These are phyloP conservation scores for Camptophora hylomeconis DNA, from an alignment of 2,329 filamentous ascomycete species.

Conservation along the genomic window DNA sequence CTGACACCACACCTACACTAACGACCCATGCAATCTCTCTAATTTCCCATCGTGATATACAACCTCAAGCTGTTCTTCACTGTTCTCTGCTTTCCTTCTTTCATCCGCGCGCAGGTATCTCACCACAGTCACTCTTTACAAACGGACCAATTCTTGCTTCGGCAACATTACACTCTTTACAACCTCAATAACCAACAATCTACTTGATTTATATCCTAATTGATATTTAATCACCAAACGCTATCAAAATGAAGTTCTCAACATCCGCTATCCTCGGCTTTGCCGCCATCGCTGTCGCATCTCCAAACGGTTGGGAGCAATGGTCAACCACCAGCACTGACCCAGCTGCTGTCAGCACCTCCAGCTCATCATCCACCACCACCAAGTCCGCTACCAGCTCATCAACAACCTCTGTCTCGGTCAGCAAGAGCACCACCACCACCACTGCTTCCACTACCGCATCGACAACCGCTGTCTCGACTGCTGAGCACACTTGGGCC, in stretches of 20 bases:
- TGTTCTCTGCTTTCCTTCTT: too few species aligned
- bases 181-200: constrained; percentile 5
- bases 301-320: constrained; percentile 7
- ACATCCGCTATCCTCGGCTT: constrained; percentile 10
- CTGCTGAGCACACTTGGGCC: constrained; percentile 8
- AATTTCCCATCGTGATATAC: too few species aligned
- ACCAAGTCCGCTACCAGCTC: constrained; percentile 1
- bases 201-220: constrained; percentile 6
- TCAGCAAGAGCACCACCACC: constrained; percentile 3
- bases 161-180: constrained; percentile 13
- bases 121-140: constrained; percentile 5
- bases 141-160: constrained; percentile 6
- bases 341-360: constrained; percentile 1
- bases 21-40: background rate
- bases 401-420: background rate
- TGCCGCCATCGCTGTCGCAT: constrained; percentile 9
- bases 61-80: too few species aligned
- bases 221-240: constrained; percentile 9
- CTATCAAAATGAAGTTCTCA: constrained; percentile 17
- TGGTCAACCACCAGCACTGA: constrained; percentile 7
- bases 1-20: background rate
- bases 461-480: constrained; percentile 5
- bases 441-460: constrained; percentile 5
- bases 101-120: constrained; percentile 4
- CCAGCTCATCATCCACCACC: background rate